A percentile compares a stretch with the other conserved stretches of the same genome.
phyloP scores from a whole-genome alignment of 495 filamentous ascomycete species.

The Xylaria flabelliformis region DNA sequence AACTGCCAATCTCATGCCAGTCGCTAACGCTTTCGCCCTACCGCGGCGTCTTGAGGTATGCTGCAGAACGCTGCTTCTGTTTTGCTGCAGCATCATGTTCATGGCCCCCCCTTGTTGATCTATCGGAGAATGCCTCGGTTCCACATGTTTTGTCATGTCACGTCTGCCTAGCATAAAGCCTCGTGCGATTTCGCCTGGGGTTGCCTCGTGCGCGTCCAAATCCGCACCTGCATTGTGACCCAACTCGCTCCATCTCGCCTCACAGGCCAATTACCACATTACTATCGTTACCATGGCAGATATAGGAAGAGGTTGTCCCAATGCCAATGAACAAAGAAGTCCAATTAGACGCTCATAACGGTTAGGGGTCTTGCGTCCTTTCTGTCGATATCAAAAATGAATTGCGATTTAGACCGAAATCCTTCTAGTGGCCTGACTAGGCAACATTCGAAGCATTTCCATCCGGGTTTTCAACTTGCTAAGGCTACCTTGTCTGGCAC shows the following conservation, averaged over 20 bases:
- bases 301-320: background rate
- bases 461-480: background rate
- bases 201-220: slow-evolving; percentile 19
- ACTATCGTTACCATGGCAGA: background rate
- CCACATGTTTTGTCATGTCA: background rate
- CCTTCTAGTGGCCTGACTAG: background rate
- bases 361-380: background rate
- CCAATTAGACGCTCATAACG: background rate
- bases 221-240: slow-evolving; percentile 2
- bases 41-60: background rate
- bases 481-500: background rate
- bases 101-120: slow-evolving; percentile 1
- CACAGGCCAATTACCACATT: slow-evolving; percentile 2
- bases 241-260: background rate
- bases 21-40: background rate
- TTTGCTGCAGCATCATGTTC: slow-evolving; percentile 1
- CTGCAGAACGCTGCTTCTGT: slow-evolving; percentile 8
- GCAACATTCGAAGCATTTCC: background rate
- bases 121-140: background rate
- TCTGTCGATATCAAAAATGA: no score
- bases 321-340: background rate
- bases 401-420: slow-evolving; percentile 14
- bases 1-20: slow-evolving; percentile 2
- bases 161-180: slow-evolving; percentile 24
- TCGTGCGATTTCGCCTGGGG: slow-evolving; percentile 5